phyloP scores from a whole-genome alignment of 192 early-diverging fungal genomes.

The Entophlyctis luteolus region DNA sequence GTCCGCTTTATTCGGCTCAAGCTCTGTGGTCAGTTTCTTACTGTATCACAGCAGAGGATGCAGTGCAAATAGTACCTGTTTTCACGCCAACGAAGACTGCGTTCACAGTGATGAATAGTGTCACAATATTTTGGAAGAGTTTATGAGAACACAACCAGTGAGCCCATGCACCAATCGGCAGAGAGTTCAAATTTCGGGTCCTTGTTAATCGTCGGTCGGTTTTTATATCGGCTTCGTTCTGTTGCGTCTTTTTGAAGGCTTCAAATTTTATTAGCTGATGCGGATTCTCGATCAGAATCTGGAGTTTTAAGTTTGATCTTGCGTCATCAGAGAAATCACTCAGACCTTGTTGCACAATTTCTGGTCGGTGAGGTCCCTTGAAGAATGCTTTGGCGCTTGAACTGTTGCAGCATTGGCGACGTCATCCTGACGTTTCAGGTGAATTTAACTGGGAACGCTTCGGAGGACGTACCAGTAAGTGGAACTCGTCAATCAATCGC shows the following conservation, averaged over 20 bases:
- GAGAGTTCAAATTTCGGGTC: constrained; percentile 31
- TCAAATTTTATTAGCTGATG: constrained; percentile 46
- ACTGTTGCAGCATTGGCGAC: constrained; percentile 23
- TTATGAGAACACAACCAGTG: constrained; percentile 29
- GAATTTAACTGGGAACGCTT: background rate
- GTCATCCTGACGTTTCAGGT: constrained; percentile 17
- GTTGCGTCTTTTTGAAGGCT: constrained; percentile 40
- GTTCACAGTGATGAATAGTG: constrained; percentile 10
- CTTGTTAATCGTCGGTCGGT: constrained; percentile 40
- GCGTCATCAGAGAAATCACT: background rate
- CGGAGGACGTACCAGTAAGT: constrained; percentile 31
- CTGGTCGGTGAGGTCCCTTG: constrained; percentile 30
- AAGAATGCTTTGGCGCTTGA: constrained; percentile 32
- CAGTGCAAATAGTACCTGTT: constrained; percentile 10
- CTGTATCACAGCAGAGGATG: background rate
- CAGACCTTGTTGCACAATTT: constrained; percentile 23
- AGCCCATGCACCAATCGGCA: constrained; percentile 45
- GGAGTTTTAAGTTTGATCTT: background rate
- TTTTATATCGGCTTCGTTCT: constrained; percentile 27
- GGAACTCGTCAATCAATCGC: constrained; percentile 42
- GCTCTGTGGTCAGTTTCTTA: constrained; percentile 4
- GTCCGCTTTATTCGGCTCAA: background rate
- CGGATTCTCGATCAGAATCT: constrained; percentile 39
- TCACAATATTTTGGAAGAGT: constrained; percentile 3
- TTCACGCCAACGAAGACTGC: constrained; percentile 22